These are phyloP conservation scores for Gleditsia sinensis DNA, from an alignment of 306 rosid species.

Conservation along the genomic window DNA sequence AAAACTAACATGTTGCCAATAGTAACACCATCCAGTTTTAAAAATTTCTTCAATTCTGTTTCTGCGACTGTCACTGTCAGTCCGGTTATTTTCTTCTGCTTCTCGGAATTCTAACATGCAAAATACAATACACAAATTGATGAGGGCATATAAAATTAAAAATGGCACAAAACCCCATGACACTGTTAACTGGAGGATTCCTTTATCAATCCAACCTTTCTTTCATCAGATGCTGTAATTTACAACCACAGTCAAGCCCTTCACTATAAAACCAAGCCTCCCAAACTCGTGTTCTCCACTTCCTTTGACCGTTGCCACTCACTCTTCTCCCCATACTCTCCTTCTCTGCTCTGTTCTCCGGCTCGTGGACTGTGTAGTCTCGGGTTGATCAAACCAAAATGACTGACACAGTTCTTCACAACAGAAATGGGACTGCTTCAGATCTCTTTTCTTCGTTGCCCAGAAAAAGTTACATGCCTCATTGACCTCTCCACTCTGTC, in stretches of 20 bases:
- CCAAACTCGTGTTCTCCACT: conserved; percentile 32
- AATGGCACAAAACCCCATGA: conserved; percentile 35
- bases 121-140: neutral
- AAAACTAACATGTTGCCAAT: too few relatives aligned
- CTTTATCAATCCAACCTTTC: neutral
- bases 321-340: conserved; percentile 17
- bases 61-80: neutral
- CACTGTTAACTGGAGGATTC: conserved; percentile 36
- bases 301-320: conserved; percentile 57
- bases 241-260: conserved; percentile 27
- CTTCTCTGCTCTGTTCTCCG: conserved; percentile 21
- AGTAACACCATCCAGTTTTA: too few relatives aligned
- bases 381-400: conserved; percentile 35
- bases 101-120: neutral
- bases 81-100: neutral
- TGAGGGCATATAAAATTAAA: neutral
- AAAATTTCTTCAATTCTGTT: neutral
- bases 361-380: neutral
- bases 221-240: conserved; percentile 2
- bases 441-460: conserved; percentile 52
- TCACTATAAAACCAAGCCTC: conserved; percentile 47
- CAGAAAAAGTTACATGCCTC: conserved; percentile 19
- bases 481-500: conserved; percentile 19
- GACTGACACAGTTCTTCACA: conserved; percentile 51
- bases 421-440: conserved; percentile 29